These are phyloP conservation scores for Linum usitatissimum DNA, from an alignment of 345 rosid genomes.

Conservation along the genomic window DNA sequence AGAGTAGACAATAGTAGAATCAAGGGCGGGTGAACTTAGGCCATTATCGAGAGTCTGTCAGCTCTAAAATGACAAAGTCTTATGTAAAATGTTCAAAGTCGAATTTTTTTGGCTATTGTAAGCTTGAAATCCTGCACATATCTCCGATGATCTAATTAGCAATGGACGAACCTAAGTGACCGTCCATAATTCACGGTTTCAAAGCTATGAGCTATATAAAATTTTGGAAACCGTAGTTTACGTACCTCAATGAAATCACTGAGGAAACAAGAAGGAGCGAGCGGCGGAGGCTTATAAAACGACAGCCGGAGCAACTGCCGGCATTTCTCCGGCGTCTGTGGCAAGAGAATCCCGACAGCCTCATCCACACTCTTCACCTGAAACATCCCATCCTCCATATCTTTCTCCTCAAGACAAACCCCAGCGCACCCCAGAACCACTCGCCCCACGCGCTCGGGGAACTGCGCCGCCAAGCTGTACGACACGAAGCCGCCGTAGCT, in stretches of 20 bases:
- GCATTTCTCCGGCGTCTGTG: conserved; percentile 50
- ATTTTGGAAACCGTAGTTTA: no score
- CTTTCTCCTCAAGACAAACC: conserved; percentile 71
- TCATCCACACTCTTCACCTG: conserved; percentile 50
- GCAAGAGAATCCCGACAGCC: conserved; percentile 43
- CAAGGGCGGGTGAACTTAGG: no score
- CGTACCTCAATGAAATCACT: conserved; percentile 44
- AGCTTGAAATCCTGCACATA: no score
- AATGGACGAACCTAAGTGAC: no score
- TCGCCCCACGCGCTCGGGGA: conserved; percentile 46
- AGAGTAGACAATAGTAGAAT: no score
- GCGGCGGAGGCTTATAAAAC: conserved; percentile 45
- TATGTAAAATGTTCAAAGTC: no score
- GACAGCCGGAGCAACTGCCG: conserved; percentile 38
- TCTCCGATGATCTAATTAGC: no score
- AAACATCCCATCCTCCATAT: conserved; percentile 59
- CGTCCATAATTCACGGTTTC: no score
- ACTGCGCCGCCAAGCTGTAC: conserved; percentile 73
- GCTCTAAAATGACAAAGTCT: no score
- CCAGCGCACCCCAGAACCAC: conserved; percentile 73
- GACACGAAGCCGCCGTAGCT: conserved; percentile 88
- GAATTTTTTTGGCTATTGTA: no score
- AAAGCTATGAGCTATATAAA: no score
- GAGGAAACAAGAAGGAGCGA: conserved; percentile 61
- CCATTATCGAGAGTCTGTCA: no score